phyloP scores from a whole-genome alignment of 2,329 filamentous ascomycete species.

The Claviceps africana region DNA sequence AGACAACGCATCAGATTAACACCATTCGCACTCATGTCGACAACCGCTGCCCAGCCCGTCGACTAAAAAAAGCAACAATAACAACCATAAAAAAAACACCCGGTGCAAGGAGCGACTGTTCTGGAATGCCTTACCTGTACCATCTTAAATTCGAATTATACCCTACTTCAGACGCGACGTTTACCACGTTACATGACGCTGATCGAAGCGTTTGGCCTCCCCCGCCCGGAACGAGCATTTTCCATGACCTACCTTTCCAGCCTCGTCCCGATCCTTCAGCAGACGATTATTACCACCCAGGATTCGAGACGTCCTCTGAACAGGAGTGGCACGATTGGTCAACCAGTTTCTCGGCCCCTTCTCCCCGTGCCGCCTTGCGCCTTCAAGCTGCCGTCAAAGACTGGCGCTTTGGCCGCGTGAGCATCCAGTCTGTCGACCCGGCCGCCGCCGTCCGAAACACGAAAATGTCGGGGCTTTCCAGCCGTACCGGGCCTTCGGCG shows the following conservation, averaged over 20 bases:
- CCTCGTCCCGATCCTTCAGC: conserved; percentile 14
- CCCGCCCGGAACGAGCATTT: conserved; percentile 32
- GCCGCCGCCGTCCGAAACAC: conserved; percentile 9
- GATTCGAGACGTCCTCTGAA: conserved; percentile 25
- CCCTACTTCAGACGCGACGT: conserved; percentile 25
- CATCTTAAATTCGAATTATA: conserved; percentile 56
- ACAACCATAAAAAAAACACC: too few species aligned
- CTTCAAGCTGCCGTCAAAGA: conserved; percentile 44
- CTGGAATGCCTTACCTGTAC: conserved; percentile 47
- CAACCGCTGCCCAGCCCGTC: background rate
- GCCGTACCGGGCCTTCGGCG: conserved; percentile 31
- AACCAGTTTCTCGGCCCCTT: conserved; percentile 28
- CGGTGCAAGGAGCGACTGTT: background rate
- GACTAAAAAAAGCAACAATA: background rate
- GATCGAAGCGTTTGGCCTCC: conserved; percentile 35
- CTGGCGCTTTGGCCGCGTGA: conserved; percentile 70
- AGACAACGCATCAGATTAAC: background rate
- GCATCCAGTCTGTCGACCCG: conserved; percentile 70
- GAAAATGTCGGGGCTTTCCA: conserved; percentile 22
- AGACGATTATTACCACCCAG: conserved; percentile 15
- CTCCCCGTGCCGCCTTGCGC: conserved; percentile 28
- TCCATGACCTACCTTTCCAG: conserved; percentile 41
- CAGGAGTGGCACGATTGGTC: conserved; percentile 26
- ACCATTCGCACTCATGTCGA: background rate
- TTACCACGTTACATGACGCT: conserved; percentile 6